Base-by-base conservation (phyloP, 164 flowering plant species). In the Magnolia changhungtana region DNA sequence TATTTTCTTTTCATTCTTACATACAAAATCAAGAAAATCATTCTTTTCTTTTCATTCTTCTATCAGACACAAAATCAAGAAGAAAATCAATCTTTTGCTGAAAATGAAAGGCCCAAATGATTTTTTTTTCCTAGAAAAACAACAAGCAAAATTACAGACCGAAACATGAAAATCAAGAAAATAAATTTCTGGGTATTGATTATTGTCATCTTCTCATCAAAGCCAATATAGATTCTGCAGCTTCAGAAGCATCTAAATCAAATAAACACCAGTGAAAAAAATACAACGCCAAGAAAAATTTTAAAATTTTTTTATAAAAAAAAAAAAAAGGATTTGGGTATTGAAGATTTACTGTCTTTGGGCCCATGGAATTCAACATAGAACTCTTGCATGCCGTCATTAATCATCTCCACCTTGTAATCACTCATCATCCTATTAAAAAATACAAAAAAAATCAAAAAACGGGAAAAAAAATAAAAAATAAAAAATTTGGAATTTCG, bases 371-470 rank as follows among this genome's bases (percentile, higher is more conserved):
- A 95, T 72, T 90, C 86, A 67, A 95, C 98, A 88, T 82, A 90
- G 81, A 95, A 95, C 82, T 95, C 95, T 74, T 92, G 97, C 92
- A 93, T 90, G 83, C 93, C 93, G 83, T 95, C 98, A 75, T 95
- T 93, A 82, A 95, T 87, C 96, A 86, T 95, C 85, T 95, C 98
- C 83, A 95, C 98, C 73, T 82, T 58, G 79, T 80, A 82, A 68
- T 82, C 85, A 45, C 82, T 80, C 81, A 82, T 82, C 85, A 80
- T 82, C 80, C 85, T 82, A 52, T 2, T 52, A 24, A 63, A 74
- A 67, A 45, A 49, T 21, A 21, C 3, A 20, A 7, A n/a, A 69
- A 14, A 63, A 71, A 63, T 5, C 21, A 68, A 37, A 29, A 24
- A 55, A 77, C 77, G 18, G 45, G 67, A 58, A 50, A 73, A 73